phyloP scores from a whole-genome alignment of 2,329 filamentous ascomycete species.

The Aspergillus fischeri region DNA sequence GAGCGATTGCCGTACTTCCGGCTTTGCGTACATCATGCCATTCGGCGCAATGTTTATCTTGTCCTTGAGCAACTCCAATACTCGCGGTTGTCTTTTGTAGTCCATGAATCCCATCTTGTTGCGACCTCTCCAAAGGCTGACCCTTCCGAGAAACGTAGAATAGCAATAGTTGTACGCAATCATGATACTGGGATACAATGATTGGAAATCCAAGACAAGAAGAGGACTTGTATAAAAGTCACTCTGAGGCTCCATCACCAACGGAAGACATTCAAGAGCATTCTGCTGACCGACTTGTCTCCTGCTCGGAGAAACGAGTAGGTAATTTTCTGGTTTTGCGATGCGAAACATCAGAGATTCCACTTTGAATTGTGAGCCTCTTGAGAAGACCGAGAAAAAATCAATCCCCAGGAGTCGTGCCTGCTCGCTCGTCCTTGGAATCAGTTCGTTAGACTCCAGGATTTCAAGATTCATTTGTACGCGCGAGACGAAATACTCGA shows the following conservation, averaged over 20 bases:
- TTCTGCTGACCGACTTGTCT: constrained; percentile 94
- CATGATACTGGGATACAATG: constrained; percentile 94
- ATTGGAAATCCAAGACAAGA: constrained; percentile 92
- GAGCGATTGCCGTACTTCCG: constrained; percentile 80
- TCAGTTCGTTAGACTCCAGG: constrained; percentile 81
- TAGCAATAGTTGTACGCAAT: constrained; percentile 99
- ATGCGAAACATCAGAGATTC: constrained; percentile 99
- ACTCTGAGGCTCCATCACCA: constrained; percentile 97
- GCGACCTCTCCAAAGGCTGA: constrained; percentile 79
- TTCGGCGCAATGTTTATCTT: constrained; percentile 92
- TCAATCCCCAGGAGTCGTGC: constrained; percentile 89
- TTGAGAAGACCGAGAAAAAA: constrained; percentile 92
- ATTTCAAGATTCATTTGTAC: constrained; percentile 85
- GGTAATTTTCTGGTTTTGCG: constrained; percentile 91
- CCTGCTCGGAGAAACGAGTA: constrained; percentile 82
- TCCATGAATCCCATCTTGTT: constrained; percentile 95
- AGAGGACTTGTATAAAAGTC: constrained; percentile 89
- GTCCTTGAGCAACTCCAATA: constrained; percentile 75
- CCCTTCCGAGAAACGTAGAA: constrained; percentile 86
- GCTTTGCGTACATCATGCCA: constrained; percentile 90
- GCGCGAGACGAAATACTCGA: constrained; percentile 73
- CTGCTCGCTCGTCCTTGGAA: constrained; percentile 88
- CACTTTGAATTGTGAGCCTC: constrained; percentile 97
- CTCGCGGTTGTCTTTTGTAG: constrained; percentile 69
- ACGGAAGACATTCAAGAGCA: constrained; percentile 84